Evolutionary conservation across 2,329 filamentous ascomycete genomes (phyloP), one percentile per base, ranked within the genome.

Genomic region (Xylaria sp.): DNA sequence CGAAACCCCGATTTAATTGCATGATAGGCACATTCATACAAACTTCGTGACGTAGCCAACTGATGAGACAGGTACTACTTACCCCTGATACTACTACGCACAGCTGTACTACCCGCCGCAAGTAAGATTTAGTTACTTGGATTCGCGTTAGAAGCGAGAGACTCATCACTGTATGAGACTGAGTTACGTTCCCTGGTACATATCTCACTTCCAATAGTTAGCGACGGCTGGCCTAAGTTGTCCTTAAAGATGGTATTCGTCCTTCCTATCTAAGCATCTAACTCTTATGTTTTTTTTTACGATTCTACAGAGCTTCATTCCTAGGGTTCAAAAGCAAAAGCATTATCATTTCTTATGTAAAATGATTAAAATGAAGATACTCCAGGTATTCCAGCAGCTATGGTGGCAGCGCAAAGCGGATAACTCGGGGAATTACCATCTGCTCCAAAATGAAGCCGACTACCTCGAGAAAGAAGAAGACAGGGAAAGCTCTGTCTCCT

Each of bases 381-480:
- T 21, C 23, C 9, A 37, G 3, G 2, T 67, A 3, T 47, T 67
- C 8, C 27, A 42, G n/a, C 60, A 44, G 35, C 25, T 67, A 13
- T 53, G 44, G 32, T 53, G 44, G 27, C 58, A 23, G 13, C 55
- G 47, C 23, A 37, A 13, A n/a, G 55, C 21, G 0, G 42, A 58
- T 35, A 48, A 9, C 18, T 32, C 40, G 1, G 42, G 40, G 12
- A 48, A 18, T n/a, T 74, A 74, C 47, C 59, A 61, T 35, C 51
- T 64, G 13, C 60, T 74, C 16, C 57, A 27, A 23, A 60, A 48
- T 27, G 53, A 64, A 8, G 27, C 27, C 1, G 67, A 63, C 10
- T 16, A 63, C 16, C 18, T 62, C 0, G 65, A 73, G 40, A 71
- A 70, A 63, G 61, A 23, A 10, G 67, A 74, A 8, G 65, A 63